Evolutionary conservation across 1,139 yeast species (phyloP).

Genomic region (Suhomyces choctaworum): DNA sequence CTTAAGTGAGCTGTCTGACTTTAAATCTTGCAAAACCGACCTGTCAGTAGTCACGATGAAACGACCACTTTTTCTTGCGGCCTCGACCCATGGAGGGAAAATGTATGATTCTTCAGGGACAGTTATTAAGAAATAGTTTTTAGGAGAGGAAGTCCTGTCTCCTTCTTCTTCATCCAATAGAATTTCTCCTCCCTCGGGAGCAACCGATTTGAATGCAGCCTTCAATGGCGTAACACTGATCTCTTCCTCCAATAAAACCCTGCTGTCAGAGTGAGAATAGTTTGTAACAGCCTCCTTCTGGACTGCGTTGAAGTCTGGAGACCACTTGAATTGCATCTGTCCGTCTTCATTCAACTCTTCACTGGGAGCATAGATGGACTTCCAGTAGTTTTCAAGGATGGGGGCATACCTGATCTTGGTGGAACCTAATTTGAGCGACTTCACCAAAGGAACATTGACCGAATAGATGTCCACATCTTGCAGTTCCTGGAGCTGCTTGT

Average conservation of each 20-base stretch:
- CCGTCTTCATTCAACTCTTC: conserved; percentile 25
- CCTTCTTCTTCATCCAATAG: conserved; percentile 23
- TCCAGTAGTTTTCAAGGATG: conserved; percentile 78
- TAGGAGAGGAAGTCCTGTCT: background rate
- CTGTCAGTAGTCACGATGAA: conserved; percentile 29
- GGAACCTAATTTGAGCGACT: conserved; percentile 44
- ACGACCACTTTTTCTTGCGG: conserved; percentile 35
- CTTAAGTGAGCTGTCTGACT: conserved; percentile 23
- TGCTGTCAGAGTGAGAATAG: conserved; percentile 55
- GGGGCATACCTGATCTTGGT: conserved; percentile 76
- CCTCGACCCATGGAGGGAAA: conserved; percentile 52
- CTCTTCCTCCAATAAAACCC: conserved; percentile 52
- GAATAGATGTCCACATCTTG: conserved; percentile 67
- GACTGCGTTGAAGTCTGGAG: conserved; percentile 75
- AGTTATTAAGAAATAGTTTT: conserved; percentile 29
- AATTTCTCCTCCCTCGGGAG: conserved; percentile 59
- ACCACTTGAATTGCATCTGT: conserved; percentile 62
- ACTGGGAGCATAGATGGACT: conserved; percentile 48
- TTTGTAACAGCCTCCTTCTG: conserved; percentile 59
- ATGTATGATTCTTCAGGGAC: conserved; percentile 50
- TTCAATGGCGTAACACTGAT: conserved; percentile 79
- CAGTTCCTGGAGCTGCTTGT: conserved; percentile 53
- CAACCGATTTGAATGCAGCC: conserved; percentile 66
- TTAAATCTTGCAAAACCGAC: conserved; percentile 22
- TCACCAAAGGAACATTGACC: conserved; percentile 77